These are phyloP conservation scores for Rhodotorula graminis DNA, from an alignment of 768 basidiomycete species.

Conservation along the genomic window DNA sequence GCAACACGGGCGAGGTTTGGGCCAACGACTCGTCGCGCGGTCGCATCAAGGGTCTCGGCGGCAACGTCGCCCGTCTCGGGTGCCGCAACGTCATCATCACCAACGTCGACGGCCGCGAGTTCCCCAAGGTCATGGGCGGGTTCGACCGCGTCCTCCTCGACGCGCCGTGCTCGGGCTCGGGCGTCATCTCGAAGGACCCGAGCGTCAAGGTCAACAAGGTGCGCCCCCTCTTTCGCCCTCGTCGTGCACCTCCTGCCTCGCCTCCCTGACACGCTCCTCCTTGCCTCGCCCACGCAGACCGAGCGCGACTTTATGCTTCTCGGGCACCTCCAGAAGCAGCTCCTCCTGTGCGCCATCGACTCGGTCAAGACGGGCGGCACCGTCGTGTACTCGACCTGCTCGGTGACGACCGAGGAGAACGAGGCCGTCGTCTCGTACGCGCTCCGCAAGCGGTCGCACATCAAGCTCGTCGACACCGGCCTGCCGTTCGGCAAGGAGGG, in stretches of 20 bases:
- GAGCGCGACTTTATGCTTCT: conserved; percentile 92
- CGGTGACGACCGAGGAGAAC: conserved; percentile 96
- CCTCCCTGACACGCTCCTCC: background rate
- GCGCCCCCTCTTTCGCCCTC: conserved; percentile 34
- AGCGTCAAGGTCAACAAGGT: conserved; percentile 99
- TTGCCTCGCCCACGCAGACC: conserved; percentile 56
- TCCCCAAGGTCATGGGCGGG: conserved; percentile 97
- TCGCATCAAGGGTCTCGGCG: conserved; percentile 90
- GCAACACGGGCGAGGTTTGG: conserved; percentile 96
- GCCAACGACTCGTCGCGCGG: conserved; percentile 95
- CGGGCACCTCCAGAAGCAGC: conserved; percentile 96
- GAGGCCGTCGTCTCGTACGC: conserved; percentile 98
- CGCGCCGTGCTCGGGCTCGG: conserved; percentile 96
- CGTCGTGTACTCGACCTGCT: conserved; percentile 97
- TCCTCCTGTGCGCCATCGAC: conserved; percentile 96
- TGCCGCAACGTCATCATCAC: conserved; percentile 98
- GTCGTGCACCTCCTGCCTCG: background rate
- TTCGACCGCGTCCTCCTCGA: conserved; percentile 96
- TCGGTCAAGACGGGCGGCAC: conserved; percentile 89
- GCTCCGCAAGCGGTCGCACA: conserved; percentile 85
- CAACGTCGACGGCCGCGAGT: conserved; percentile 94
- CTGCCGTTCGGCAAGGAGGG: conserved; percentile 90
- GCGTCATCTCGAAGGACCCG: conserved; percentile 94
- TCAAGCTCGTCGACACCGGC: conserved; percentile 84
- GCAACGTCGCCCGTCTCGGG: conserved; percentile 91